phyloP scores from a whole-genome alignment of 331 rosid genomes.

The Dryas integrifolia region DNA sequence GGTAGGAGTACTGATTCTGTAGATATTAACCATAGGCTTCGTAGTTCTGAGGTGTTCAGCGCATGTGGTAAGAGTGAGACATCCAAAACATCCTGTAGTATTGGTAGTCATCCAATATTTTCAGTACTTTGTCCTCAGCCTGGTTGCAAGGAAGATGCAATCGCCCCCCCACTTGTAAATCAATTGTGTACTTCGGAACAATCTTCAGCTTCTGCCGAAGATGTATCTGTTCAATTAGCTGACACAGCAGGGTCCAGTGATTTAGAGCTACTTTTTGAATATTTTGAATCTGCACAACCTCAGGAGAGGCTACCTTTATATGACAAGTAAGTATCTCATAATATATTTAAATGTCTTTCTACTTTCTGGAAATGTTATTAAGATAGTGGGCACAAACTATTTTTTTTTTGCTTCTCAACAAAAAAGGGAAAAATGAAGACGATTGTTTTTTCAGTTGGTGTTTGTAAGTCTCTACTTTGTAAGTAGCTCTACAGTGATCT shows the following conservation, averaged over 20 bases:
- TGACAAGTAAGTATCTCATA: conserved; percentile 51
- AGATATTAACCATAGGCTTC: conserved; percentile 17
- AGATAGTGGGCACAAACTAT: not conserved
- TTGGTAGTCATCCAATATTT: conserved; percentile 39
- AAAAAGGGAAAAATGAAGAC: too few species aligned
- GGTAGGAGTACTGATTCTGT: conserved; percentile 8
- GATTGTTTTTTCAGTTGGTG: not conserved
- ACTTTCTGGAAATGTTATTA: not conserved
- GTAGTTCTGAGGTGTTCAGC: conserved; percentile 31
- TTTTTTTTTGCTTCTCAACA: not conserved
- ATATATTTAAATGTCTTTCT: not conserved
- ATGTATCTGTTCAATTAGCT: conserved; percentile 30
- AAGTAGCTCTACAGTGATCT: not conserved
- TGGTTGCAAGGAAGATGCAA: conserved; percentile 24
- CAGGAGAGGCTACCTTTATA: conserved; percentile 68
- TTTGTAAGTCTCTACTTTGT: not conserved
- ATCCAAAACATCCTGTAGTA: conserved; percentile 36
- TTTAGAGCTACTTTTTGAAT: conserved; percentile 68
- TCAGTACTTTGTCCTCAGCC: conserved; percentile 47
- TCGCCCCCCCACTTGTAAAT: conserved; percentile 21
- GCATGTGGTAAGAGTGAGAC: conserved; percentile 23
- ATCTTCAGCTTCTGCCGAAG: conserved; percentile 29
- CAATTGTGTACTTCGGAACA: conserved; percentile 28
- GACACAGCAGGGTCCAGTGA: conserved; percentile 36
- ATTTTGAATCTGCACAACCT: conserved; percentile 78